Base-by-base conservation (phyloP, 768 basidiomycete species). In the Termitomyces sp. region DNA sequence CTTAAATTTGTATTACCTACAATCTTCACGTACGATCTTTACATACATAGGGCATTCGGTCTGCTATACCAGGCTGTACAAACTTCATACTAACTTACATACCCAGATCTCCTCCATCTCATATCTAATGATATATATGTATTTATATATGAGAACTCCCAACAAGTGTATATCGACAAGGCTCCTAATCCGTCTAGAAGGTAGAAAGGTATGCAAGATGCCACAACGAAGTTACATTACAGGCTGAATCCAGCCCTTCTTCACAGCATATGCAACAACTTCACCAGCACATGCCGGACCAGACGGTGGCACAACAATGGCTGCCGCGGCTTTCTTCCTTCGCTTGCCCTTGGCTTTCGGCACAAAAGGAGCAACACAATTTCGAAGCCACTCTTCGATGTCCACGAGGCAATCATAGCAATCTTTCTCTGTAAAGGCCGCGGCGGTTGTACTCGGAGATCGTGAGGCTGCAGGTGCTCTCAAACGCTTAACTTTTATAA, bases 401-500 rank as follows among this genome's bases (percentile, higher is more conserved):
- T 89, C 85, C 19, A 82, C 60, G 43, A 92, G 76, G 63, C 83
- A 84, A 48, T 83, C 78, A 59, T 88, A 86, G 66, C 88, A 90
- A 50, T 84, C 81, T 54, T 74, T 80, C 63, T 91, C 89, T 2
- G 78, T 78, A 67, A 81, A 88, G 0, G 74, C 73, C 27, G 70
- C 65, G 16, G 62, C 28, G 6, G 63, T 65, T 55, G 72, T 72
- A 27, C 60, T 75, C 66, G 59, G 54, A 37, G 54, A 51, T 25
- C 79, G 73, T 52, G 74, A 68, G 16, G 58, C 65, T 19, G 71
- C 58, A 1, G 89, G 85, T 37, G 76, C 72, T 60, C 81, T 84
- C 28, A 95, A 72, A 41, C 80, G 79, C 68, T 94, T 94, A 34
- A 76, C 76, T 25, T 81, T 72, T 2, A 95, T 72, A 25, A 95